Percentiles rank a stretch among this genome's conserved stretches.
Conservation (phyloP, 192 early-diverging fungal genomes). For the Coemansia sp. region DNA sequence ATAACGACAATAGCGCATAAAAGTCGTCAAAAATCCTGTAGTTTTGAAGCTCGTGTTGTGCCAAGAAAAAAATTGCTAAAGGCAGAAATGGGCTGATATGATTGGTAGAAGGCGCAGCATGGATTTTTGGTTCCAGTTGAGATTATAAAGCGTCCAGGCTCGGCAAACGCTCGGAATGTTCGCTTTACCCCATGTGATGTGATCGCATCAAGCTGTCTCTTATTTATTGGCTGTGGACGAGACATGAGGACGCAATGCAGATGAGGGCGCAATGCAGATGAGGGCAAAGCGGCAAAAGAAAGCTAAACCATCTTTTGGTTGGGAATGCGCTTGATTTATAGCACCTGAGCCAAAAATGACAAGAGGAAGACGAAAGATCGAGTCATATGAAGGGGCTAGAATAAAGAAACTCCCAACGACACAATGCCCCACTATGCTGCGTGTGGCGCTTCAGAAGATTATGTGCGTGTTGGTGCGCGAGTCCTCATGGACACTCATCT, state of each 20-base stretch:
- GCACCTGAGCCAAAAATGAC: no score
- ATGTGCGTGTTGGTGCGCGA: slow-evolving; percentile 73
- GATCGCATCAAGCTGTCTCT: neutral
- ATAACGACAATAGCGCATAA: no score
- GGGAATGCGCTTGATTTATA: no score
- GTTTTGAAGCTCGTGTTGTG: neutral
- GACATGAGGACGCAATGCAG: neutral
- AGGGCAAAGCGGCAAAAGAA: neutral
- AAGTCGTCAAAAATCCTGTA: neutral
- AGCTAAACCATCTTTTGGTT: neutral
- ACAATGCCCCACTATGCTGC: neutral
- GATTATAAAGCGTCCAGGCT: neutral
- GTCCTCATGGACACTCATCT: slow-evolving; percentile 89
- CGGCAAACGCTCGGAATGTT: neutral
- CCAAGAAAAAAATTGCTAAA: no score
- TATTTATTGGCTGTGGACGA: neutral
- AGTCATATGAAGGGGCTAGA: no score
- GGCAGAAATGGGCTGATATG: no score
- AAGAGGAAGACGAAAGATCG: no score
- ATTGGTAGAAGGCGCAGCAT: neutral
- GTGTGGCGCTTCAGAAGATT: slow-evolving; percentile 54
- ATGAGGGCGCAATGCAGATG: neutral
- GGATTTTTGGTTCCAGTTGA: neutral
- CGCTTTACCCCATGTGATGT: neutral
- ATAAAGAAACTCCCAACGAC: no score